Conservation (phyloP, 116 monocot genomes). For the Cymodocea nodosa region DNA sequence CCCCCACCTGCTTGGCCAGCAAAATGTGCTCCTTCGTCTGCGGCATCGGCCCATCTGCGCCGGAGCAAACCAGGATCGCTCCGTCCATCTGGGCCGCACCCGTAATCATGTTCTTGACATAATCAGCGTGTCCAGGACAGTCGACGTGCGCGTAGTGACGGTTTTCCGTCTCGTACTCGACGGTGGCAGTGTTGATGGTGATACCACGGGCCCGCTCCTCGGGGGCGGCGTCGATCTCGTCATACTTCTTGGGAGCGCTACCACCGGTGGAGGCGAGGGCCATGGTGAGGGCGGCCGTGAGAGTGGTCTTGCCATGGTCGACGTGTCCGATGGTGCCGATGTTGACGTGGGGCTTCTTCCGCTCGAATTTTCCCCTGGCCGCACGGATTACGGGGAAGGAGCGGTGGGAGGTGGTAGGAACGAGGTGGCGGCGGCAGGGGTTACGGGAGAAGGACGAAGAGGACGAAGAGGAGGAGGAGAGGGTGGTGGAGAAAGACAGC, state of each 20-base stretch:
- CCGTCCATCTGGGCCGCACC: slow-evolving; percentile 99
- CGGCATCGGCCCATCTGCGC: slow-evolving; percentile 96
- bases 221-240: slow-evolving; percentile 73
- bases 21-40: slow-evolving; percentile 98
- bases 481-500: slow-evolving; percentile 17
- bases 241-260: slow-evolving; percentile 51
- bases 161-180: slow-evolving; percentile 68
- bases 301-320: slow-evolving; percentile 78
- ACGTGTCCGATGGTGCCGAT: slow-evolving; percentile 80
- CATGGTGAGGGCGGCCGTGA: slow-evolving; percentile 71
- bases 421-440: background rate
- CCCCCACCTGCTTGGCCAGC: slow-evolving; percentile 88
- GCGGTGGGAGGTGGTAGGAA: slow-evolving; percentile 7
- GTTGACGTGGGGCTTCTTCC: slow-evolving; percentile 67
- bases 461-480: slow-evolving; percentile 9
- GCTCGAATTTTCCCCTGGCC: slow-evolving; percentile 69
- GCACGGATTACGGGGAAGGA: slow-evolving; percentile 22
- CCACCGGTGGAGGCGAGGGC: slow-evolving; percentile 43
- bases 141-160: slow-evolving; percentile 82
- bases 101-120: slow-evolving; percentile 95
- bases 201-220: slow-evolving; percentile 77
- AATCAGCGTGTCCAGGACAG: slow-evolving; percentile 76
- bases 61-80: slow-evolving; percentile 86
- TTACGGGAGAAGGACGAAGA: background rate
- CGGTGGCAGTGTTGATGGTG: slow-evolving; percentile 74